phyloP scores from a whole-genome alignment of 1,139 yeast species.

The Geotrichum carabidarum region DNA sequence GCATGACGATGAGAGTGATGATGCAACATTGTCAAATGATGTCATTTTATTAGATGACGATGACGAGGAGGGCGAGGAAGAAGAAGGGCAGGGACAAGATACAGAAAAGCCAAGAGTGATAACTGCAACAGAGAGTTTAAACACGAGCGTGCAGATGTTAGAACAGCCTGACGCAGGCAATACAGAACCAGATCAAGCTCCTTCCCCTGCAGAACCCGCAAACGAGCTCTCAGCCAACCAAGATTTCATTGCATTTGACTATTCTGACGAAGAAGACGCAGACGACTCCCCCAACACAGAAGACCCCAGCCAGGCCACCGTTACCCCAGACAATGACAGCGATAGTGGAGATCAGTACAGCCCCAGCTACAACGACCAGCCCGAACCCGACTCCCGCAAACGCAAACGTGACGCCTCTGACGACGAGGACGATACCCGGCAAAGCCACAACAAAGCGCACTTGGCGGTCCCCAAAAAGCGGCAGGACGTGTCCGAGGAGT shows the following conservation, averaged over 20 bases:
- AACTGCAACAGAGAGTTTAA: no score
- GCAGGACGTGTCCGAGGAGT: constrained; percentile 38
- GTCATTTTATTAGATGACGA: constrained; percentile 5
- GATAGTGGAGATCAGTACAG: constrained; percentile 12
- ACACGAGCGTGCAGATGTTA: background rate
- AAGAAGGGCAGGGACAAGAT: background rate
- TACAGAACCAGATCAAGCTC: background rate
- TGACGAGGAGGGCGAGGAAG: background rate
- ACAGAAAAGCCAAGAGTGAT: background rate
- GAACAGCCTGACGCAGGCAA: background rate
- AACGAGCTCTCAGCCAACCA: constrained; percentile 12
- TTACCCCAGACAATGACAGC: constrained; percentile 19
- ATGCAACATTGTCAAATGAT: background rate
- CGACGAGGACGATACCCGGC: constrained; percentile 31
- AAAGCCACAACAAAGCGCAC: constrained; percentile 25
- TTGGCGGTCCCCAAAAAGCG: constrained; percentile 18
- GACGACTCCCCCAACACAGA: constrained; percentile 10
- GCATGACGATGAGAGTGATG: background rate
- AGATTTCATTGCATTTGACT: constrained; percentile 19
- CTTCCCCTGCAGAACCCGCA: background rate
- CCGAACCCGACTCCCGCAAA: constrained; percentile 21
- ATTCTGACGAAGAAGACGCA: constrained; percentile 19
- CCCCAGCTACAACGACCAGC: background rate
- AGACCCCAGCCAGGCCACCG: background rate
- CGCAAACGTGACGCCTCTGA: constrained; percentile 19